Percentiles rank a stretch among this genome's conserved stretches.
Conservation (phyloP, 1,284 basidiomycete genomes). For the Tilletia horrida region DNA sequence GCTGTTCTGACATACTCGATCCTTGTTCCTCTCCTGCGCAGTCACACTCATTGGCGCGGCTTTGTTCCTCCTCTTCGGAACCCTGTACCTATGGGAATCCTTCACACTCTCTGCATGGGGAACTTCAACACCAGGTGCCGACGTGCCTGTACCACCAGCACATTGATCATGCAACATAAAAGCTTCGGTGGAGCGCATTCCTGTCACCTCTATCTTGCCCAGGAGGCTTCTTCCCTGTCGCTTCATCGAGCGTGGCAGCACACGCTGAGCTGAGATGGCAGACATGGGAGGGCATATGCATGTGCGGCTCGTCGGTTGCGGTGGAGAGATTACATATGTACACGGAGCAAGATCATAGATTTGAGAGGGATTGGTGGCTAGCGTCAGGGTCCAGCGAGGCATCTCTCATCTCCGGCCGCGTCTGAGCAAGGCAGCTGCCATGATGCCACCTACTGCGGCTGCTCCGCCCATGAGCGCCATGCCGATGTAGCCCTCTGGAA, state of each 20-base stretch:
- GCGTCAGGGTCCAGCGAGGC: not conserved
- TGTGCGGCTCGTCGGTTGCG: too few relatives aligned
- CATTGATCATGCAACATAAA: too few relatives aligned
- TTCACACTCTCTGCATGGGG: conserved; percentile 42
- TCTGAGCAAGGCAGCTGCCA: conserved; percentile 68
- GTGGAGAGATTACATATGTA: too few relatives aligned
- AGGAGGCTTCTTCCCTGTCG: too few relatives aligned
- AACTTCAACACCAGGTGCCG: not conserved
- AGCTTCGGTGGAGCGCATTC: too few relatives aligned
- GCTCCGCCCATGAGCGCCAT: conserved; percentile 89
- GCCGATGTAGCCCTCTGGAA: conserved; percentile 80
- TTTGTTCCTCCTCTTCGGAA: conserved; percentile 76
- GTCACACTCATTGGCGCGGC: conserved; percentile 79
- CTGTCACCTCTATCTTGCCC: too few relatives aligned
- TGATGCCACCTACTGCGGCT: conserved; percentile 77
- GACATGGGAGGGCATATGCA: too few relatives aligned
- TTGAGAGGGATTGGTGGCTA: too few relatives aligned
- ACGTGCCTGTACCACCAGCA: too few relatives aligned
- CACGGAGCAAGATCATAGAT: too few relatives aligned
- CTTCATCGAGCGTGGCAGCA: too few relatives aligned
- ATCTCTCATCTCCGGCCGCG: conserved; percentile 21
- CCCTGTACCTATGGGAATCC: conserved; percentile 58
- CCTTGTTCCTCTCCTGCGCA: conserved; percentile 49
- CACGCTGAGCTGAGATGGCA: too few relatives aligned
- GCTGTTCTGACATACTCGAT: not conserved